Evolutionary conservation across 176 grass and related monocot genomes (phyloP), one percentile per base, ranked within the genome.

Genomic region (Carex parvula): DNA sequence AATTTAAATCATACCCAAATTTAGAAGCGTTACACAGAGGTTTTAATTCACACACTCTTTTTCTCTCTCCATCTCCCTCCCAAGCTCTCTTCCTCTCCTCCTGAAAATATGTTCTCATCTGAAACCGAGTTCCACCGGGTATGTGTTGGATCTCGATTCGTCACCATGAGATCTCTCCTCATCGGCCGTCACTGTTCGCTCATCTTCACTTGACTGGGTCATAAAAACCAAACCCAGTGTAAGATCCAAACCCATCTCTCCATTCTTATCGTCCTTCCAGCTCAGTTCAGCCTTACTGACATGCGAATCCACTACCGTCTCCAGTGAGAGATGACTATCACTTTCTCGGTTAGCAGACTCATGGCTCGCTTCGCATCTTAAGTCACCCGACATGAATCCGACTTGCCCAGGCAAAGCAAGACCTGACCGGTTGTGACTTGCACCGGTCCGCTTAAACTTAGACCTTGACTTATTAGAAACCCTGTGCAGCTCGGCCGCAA

Each of bases 281-380:
- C 81, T 84, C 67, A 85, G 83, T 33, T 91, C 86, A 1, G 79
- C 88, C 73, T 91, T 90, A 46, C 92, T 94, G 39, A 94, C 83
- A 26, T 91, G 89, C 11, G 89, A 89, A 48, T 87, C 83, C 5
- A 87, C 92, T 9, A 73, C 55, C 53, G 90, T 89, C 52, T 90
- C 89, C 8, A 50, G 67, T 17, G 89, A 88, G 48, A 82, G 61
- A 46, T 86, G 70, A 66, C 86, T 91, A 22, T 79, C 85, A 8
- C 63, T 86, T 21, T 84, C 83, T 0, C 32, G 76, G 80, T 83
- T 87, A 5, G 18, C 82, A 0, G 63, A 61, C 14, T 94, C 79
- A n/a, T 88, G 86, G 46, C 74, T 88, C 0, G 42, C 16, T n/a
- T 74, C 82, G 1, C 68, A 54, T 3, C 61, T 88, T 32, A 77